These are phyloP conservation scores for Penicillium palitans DNA, from an alignment of 2,329 filamentous ascomycete genomes.

Conservation along the genomic window DNA sequence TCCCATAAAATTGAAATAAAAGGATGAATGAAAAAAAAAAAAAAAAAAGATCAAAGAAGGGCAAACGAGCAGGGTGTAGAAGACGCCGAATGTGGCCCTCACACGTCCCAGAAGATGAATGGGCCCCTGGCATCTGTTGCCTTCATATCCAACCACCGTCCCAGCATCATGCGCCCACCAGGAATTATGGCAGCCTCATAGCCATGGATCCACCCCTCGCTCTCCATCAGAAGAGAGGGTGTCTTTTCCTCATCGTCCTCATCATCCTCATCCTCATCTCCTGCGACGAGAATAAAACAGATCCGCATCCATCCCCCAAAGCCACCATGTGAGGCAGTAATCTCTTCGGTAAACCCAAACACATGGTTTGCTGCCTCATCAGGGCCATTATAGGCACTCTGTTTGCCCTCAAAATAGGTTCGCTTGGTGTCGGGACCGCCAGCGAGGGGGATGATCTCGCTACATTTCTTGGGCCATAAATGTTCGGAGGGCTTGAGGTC, in stretches of 20 bases:
- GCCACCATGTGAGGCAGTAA: conserved; percentile 27
- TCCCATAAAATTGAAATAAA: background rate
- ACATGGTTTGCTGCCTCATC: conserved; percentile 21
- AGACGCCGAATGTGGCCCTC: background rate
- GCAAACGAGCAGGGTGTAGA: background rate
- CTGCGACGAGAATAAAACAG: conserved; percentile 38
- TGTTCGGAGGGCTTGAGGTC: conserved; percentile 18
- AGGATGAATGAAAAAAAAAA: background rate
- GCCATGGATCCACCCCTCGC: conserved; percentile 39
- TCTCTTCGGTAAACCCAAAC: conserved; percentile 39
- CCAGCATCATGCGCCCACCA: conserved; percentile 50
- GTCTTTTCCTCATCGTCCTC: background rate
- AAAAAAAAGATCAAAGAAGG: background rate
- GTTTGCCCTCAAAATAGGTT: conserved; percentile 30
- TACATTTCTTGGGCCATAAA: conserved; percentile 34
- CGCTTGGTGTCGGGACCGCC: conserved; percentile 1
- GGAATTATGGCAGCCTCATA: conserved; percentile 53
- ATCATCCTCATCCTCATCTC: background rate
- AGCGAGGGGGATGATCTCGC: conserved; percentile 23
- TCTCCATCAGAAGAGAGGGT: conserved; percentile 14
- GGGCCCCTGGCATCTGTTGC: conserved; percentile 24
- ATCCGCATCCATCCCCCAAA: conserved; percentile 41
- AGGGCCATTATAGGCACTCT: conserved; percentile 15
- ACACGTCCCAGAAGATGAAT: conserved; percentile 37
- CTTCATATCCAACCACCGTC: conserved; percentile 46